Percentiles rank a stretch among this genome's conserved stretches.
Evolutionary conservation across 1,284 basidiomycete species (phyloP).

Genomic region (Leccinum fallax): DNA sequence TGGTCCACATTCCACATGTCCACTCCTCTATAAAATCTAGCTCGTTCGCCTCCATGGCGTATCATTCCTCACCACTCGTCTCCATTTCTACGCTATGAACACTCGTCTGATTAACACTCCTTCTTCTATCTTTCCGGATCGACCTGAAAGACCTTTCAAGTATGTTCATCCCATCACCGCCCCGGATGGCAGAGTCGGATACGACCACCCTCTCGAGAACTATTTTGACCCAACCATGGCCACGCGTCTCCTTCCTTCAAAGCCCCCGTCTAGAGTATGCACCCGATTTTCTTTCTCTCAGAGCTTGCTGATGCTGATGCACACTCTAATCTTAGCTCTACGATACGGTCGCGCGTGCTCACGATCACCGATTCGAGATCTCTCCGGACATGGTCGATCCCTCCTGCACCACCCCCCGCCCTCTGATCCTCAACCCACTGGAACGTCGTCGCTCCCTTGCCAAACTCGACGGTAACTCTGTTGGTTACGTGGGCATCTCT

Average conservation of each 20-base stretch:
- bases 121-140: too few relatives aligned
- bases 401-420: conserved; percentile 12
- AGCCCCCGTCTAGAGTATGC: conserved; percentile 19
- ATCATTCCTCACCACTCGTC: too few relatives aligned
- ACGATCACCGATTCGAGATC: conserved; percentile 25
- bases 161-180: conserved; percentile 2
- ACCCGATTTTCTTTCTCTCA: background rate
- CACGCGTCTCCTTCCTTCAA: conserved; percentile 13
- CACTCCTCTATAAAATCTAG: too few relatives aligned
- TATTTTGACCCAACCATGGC: conserved; percentile 29
- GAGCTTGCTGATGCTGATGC: background rate
- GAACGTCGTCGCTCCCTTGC: conserved; percentile 21
- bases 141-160: too few relatives aligned
- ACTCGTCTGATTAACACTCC: too few relatives aligned
- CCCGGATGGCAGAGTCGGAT: conserved; percentile 13
- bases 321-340: conserved; percentile 25
- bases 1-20: too few relatives aligned
- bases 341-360: conserved; percentile 28
- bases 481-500: conserved; percentile 29
- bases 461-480: conserved; percentile 13
- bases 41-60: too few relatives aligned
- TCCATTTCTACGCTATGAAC: too few relatives aligned
- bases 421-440: conserved; percentile 9
- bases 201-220: conserved; percentile 28
- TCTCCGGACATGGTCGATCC: conserved; percentile 18